These are phyloP conservation scores for Wickerhamiella kurtzmanii DNA, from an alignment of 805 yeast genomes.

Conservation along the genomic window DNA sequence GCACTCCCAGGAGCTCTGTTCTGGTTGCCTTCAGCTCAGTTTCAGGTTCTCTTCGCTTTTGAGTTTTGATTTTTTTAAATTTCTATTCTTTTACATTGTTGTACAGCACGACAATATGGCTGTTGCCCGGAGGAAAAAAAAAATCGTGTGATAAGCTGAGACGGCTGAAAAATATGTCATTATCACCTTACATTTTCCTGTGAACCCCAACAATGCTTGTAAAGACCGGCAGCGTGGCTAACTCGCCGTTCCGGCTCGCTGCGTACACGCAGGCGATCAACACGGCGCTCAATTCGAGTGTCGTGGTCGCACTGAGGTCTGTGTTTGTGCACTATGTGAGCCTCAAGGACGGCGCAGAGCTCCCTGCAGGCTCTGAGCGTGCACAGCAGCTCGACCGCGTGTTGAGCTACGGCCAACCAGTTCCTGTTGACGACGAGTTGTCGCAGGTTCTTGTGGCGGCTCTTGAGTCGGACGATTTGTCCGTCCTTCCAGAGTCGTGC, in stretches of 20 bases:
- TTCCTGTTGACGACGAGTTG: constrained; percentile 39
- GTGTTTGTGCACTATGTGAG: constrained; percentile 73
- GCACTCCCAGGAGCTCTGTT: no score
- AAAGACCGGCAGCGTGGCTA: constrained; percentile 63
- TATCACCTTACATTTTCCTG: no score
- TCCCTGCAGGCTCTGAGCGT: constrained; percentile 21
- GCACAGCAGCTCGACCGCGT: constrained; percentile 39
- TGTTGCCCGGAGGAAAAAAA: not conserved
- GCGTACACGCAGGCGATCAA: constrained; percentile 61
- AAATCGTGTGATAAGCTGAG: not conserved
- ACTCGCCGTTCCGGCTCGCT: constrained; percentile 74
- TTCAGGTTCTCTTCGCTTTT: no score
- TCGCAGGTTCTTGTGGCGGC: constrained; percentile 31
- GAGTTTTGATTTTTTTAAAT: no score
- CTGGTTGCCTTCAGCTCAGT: no score
- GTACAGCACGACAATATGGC: no score
- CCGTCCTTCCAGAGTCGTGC: constrained; percentile 25
- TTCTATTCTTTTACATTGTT: no score
- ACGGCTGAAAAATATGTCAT: not conserved
- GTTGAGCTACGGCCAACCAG: constrained; percentile 59
- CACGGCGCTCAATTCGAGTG: constrained; percentile 50
- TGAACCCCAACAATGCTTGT: constrained; percentile 15
- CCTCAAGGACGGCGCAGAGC: constrained; percentile 28
- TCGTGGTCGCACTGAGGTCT: constrained; percentile 57
- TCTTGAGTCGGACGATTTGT: constrained; percentile 14